Evolutionary conservation across 2,329 filamentous ascomycete species (phyloP).

Genomic region (Cryphonectria parasitica): DNA sequence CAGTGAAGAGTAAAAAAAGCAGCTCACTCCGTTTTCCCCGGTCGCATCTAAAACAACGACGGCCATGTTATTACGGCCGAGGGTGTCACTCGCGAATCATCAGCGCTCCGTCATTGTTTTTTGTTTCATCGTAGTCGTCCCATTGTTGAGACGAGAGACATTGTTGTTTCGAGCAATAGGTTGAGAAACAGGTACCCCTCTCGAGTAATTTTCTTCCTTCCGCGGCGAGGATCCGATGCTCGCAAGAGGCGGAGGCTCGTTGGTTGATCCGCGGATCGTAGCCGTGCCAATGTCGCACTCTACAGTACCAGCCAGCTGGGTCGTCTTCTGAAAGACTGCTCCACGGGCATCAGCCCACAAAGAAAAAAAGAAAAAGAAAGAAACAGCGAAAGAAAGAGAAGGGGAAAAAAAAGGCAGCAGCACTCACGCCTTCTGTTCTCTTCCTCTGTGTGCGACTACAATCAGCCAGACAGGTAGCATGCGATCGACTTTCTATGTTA

Average conservation of each 20-base stretch:
- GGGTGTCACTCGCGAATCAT: background rate
- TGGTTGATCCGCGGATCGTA: background rate
- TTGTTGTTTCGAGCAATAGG: background rate
- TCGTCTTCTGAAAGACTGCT: background rate
- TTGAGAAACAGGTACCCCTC: background rate
- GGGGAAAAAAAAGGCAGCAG: background rate
- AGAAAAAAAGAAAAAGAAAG: background rate
- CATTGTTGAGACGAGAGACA: background rate
- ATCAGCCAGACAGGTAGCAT: background rate
- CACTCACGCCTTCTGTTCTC: background rate
- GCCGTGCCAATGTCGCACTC: conserved; percentile 1
- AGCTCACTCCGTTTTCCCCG: conserved; percentile 3
- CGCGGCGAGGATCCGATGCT: conserved; percentile 11
- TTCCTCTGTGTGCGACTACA: background rate
- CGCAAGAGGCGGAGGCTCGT: conserved; percentile 6
- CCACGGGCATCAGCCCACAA: conserved; percentile 4
- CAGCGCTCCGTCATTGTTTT: background rate
- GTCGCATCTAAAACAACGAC: conserved; percentile 8
- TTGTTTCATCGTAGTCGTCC: background rate
- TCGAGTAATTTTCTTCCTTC: background rate
- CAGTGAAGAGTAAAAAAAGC: background rate
- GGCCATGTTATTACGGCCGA: background rate
- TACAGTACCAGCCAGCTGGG: conserved; percentile 9
- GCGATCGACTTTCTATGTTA: background rate
- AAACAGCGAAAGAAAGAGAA: too few species aligned